Base-by-base conservation (phyloP, 345 rosid species). In the Eucalyptus fibrosa region DNA sequence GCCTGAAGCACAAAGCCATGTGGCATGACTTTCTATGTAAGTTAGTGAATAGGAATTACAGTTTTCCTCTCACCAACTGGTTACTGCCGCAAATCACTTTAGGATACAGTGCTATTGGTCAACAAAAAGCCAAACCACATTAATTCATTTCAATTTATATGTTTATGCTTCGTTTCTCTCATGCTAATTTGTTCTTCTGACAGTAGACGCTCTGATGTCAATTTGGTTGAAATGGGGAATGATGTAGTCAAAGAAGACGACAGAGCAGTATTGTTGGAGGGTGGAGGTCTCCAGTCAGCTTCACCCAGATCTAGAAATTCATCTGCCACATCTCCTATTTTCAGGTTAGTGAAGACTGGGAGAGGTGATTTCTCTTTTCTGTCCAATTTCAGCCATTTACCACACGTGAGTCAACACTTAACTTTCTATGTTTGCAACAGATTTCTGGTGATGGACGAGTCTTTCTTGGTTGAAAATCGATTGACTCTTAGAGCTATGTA, bases 401-500 rank as follows among this genome's bases (percentile, higher is more conserved):
- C 60, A 77, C 65, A 2, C 24, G 40, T 45, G 50, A 30, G 34
- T 56, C 49, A 45, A 86, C 87, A 87, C 88, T 51, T 69, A 86
- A 44, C 55, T 69, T n/a, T 69, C 53, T 86, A 51, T 44, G 60
- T 69, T 10, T 34, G 85, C 80, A 30, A 89, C 93, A 98, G 99
- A 92, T 97, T 98, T 89, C 88, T 95, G 87, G 88, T 91, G 88
- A 93, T 98, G 99, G 99, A 98, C 37, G 97, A 96, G 93, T 94
- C 96, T 14, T 98, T 97, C 95, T 92, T 98, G 95, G 87, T 94
- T 60, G 99, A 98, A 86, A 96, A 96, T 86, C 95, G 99, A 50
- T 89, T 94, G 89, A 95, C 95, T 9, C 96, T 98, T 49, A 94
- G 99, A 93, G 99, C 99, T 77, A 93, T 98, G 99, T 98, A 92